These are phyloP conservation scores for Penicillium rolfsii DNA, from an alignment of 2,329 filamentous ascomycete species.

Conservation along the genomic window DNA sequence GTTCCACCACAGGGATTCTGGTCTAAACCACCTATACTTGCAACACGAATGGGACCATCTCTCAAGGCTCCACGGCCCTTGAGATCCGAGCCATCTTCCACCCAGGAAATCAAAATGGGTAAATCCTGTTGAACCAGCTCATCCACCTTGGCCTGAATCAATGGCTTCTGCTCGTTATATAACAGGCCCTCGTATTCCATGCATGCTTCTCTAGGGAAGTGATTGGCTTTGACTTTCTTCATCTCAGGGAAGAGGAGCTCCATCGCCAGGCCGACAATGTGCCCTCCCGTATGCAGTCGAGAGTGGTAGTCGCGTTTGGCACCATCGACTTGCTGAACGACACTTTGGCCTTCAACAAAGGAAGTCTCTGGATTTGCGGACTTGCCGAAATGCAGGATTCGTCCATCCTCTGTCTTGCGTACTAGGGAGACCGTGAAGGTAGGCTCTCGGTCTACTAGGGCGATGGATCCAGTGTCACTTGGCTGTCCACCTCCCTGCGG, in stretches of 20 bases:
- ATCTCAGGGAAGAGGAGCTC: conserved; percentile 29
- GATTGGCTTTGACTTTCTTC: conserved; percentile 37
- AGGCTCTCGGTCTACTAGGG: conserved; percentile 11
- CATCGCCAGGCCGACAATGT: conserved; percentile 36
- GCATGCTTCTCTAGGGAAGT: conserved; percentile 33
- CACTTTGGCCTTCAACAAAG: conserved; percentile 23
- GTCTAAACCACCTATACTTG: conserved; percentile 36
- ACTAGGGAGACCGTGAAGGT: conserved; percentile 32
- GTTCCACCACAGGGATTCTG: conserved; percentile 38
- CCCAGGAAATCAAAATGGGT: conserved; percentile 31
- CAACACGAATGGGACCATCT: conserved; percentile 30
- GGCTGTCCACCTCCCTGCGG: conserved; percentile 35
- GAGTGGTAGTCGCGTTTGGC: conserved; percentile 35
- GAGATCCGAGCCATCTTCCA: conserved; percentile 26
- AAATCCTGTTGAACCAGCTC: conserved; percentile 30
- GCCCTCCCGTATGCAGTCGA: conserved; percentile 37
- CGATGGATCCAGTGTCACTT: conserved; percentile 33
- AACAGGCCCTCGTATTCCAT: conserved; percentile 37
- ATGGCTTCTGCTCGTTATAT: conserved; percentile 34
- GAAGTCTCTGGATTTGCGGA: background rate
- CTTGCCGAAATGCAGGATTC: conserved; percentile 34
- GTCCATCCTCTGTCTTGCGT: conserved; percentile 30
- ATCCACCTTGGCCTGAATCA: conserved; percentile 35
- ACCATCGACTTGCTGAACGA: conserved; percentile 30
- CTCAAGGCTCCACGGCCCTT: conserved; percentile 22